These are phyloP conservation scores for Saturnispora sanitii DNA, from an alignment of 805 yeast species.

Conservation along the genomic window DNA sequence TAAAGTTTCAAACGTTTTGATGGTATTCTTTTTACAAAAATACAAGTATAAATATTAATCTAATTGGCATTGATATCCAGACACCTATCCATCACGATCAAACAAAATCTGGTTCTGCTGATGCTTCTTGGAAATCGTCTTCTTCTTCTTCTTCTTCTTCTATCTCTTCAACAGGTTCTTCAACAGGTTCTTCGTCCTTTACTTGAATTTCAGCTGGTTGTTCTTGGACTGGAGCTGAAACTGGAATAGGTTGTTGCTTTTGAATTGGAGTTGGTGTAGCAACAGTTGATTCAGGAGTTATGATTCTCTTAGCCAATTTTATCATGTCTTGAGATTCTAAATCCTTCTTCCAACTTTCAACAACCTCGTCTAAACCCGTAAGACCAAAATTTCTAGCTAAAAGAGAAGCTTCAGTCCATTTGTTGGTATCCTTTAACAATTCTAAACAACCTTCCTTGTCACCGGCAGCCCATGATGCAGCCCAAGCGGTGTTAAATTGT, in stretches of 20 bases:
- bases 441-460: slow-evolving; percentile 54
- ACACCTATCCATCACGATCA: neutral
- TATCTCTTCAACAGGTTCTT: slow-evolving; percentile 13
- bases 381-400: slow-evolving; percentile 59
- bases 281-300: slow-evolving; percentile 28
- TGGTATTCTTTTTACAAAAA: too few relatives aligned
- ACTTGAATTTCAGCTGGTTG: too few relatives aligned
- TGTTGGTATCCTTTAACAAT: slow-evolving; percentile 55
- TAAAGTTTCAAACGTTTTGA: too few relatives aligned
- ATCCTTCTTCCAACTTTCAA: slow-evolving; percentile 58
- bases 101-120: neutral
- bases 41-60: too few relatives aligned
- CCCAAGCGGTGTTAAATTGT: slow-evolving; percentile 82
- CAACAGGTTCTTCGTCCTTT: slow-evolving; percentile 18
- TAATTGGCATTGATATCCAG: neutral
- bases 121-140: slow-evolving; percentile 5
- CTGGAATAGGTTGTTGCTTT: too few relatives aligned
- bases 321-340: slow-evolving; percentile 43
- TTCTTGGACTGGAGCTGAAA: neutral
- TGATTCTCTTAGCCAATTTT: slow-evolving; percentile 53
- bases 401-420: slow-evolving; percentile 78
- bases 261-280: too few relatives aligned
- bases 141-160: slow-evolving; percentile 14
- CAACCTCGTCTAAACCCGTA: slow-evolving; percentile 34
- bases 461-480: slow-evolving; percentile 81